Conservation (phyloP, 2,329 filamentous ascomycete genomes). For the Monilinia aucupariae region DNA sequence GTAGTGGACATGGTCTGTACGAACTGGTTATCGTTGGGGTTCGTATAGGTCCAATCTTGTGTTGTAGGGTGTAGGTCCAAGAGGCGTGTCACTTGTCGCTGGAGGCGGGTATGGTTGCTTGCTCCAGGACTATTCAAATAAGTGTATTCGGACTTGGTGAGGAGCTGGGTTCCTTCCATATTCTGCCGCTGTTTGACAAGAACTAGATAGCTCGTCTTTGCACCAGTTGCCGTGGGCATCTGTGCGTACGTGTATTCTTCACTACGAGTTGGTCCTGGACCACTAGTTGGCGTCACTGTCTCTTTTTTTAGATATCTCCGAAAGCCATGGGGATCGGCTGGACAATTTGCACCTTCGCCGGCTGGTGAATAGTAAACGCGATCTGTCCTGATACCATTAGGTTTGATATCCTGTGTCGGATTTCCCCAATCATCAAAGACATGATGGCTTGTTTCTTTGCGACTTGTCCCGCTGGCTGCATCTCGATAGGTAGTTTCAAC, state of each 20-base stretch:
- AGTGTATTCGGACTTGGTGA: neutral
- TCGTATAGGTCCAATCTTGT: slow-evolving; percentile 2
- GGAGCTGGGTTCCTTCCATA: neutral
- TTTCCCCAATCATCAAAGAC: slow-evolving; percentile 14
- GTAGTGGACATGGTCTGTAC: neutral
- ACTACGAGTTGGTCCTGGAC: neutral
- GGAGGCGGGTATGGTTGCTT: slow-evolving; percentile 8
- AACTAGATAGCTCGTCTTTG: slow-evolving; percentile 3
- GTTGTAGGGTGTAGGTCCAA: neutral
- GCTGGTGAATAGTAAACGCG: slow-evolving; percentile 7
- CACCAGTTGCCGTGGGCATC: slow-evolving; percentile 2
- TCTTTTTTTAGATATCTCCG: slow-evolving; percentile 9
- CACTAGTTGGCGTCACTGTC: slow-evolving; percentile 1
- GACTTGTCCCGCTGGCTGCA: neutral
- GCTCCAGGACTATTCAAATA: slow-evolving; percentile 2
- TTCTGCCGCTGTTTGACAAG: neutral
- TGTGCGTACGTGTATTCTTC: slow-evolving; percentile 7
- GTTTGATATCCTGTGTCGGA: neutral
- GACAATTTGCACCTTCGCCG: slow-evolving; percentile 3
- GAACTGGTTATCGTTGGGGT: neutral
- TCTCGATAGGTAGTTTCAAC: slow-evolving; percentile 6
- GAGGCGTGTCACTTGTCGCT: slow-evolving; percentile 3
- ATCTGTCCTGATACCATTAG: slow-evolving; percentile 5
- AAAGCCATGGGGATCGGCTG: slow-evolving; percentile 10
- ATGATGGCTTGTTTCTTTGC: slow-evolving; percentile 2